These are phyloP conservation scores for Candolleomyces aberdarensis DNA, from an alignment of 768 basidiomycete species.

Conservation along the genomic window DNA sequence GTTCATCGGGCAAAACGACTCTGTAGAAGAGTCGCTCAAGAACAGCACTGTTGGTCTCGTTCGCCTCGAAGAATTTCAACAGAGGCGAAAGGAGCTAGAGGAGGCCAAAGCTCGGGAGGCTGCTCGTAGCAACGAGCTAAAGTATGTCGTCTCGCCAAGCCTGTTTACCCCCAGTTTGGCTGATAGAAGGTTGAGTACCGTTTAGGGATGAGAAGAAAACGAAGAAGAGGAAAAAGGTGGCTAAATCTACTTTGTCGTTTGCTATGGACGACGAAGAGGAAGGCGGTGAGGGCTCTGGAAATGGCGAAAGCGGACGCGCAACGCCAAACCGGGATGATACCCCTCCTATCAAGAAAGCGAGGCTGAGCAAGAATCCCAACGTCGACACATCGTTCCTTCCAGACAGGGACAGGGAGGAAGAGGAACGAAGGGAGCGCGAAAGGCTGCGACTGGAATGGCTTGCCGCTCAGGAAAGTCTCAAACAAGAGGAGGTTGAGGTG, in stretches of 20 bases:
- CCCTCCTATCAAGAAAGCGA: constrained; percentile 63
- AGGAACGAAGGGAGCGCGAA: constrained; percentile 86
- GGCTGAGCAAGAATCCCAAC: constrained; percentile 90
- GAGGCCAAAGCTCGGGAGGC: constrained; percentile 91
- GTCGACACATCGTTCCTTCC: constrained; percentile 99
- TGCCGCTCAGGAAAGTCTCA: constrained; percentile 60
- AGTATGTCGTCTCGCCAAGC: constrained; percentile 55
- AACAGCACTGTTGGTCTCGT: constrained; percentile 90
- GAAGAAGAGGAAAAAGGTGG: constrained; percentile 91
- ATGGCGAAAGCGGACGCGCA: constrained; percentile 35
- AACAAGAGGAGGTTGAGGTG: constrained; percentile 78
- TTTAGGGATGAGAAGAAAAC: constrained; percentile 86
- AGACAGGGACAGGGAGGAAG: constrained; percentile 95
- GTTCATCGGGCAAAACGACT: constrained; percentile 93
- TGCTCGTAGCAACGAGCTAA: constrained; percentile 77
- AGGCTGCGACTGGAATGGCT: constrained; percentile 90
- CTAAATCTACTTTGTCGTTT: constrained; percentile 89
- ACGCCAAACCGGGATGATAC: constrained; percentile 31
- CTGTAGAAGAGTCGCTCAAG: constrained; percentile 91
- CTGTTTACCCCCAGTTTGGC: constrained; percentile 34
- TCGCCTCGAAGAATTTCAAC: constrained; percentile 88
- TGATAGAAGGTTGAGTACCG: constrained; percentile 79
- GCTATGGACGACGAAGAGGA: constrained; percentile 81
- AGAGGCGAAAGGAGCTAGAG: constrained; percentile 82
- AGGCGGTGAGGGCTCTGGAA: constrained; percentile 13